phyloP scores from a whole-genome alignment of 2,329 filamentous ascomycete species.

The Phialophora verrucosa region DNA sequence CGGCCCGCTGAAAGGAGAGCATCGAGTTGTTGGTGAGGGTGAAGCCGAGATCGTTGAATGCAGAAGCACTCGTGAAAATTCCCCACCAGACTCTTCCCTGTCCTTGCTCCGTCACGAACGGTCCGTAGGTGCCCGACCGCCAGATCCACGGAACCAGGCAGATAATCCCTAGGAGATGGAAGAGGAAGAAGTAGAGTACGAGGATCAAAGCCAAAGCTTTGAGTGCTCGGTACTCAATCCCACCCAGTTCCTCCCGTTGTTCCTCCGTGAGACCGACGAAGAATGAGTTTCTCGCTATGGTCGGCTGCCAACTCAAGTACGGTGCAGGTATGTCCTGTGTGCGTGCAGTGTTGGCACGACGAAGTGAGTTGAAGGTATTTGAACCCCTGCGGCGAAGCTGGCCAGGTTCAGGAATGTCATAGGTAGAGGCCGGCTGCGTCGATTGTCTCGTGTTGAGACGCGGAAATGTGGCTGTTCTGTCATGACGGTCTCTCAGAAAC shows the following conservation, averaged over 20 bases:
- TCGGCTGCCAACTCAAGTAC: conserved; percentile 93
- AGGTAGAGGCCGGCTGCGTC: conserved; percentile 25
- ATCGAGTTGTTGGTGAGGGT: conserved; percentile 93
- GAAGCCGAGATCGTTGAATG: conserved; percentile 95
- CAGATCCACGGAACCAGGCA: conserved; percentile 82
- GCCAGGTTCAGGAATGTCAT: conserved; percentile 26
- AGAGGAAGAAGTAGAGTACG: conserved; percentile 79
- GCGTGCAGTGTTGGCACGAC: conserved; percentile 55
- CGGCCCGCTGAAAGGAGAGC: conserved; percentile 58
- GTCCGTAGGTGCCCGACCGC: conserved; percentile 65
- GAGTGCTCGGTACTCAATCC: conserved; percentile 92
- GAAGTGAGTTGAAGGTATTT: conserved; percentile 49
- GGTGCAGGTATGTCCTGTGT: conserved; percentile 68
- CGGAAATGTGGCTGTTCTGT: conserved; percentile 33
- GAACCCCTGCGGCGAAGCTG: conserved; percentile 55
- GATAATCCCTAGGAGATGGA: conserved; percentile 76
- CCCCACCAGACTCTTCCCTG: conserved; percentile 83
- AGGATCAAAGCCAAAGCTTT: conserved; percentile 83
- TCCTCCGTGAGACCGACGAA: conserved; percentile 88
- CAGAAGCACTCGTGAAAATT: conserved; percentile 83
- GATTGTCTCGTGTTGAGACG: conserved; percentile 32
- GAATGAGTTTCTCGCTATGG: conserved; percentile 88
- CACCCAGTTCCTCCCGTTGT: conserved; percentile 91
- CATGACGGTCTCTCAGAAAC: conserved; percentile 47
- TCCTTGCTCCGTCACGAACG: conserved; percentile 66